Percentiles rank a stretch among this genome's conserved stretches.
phyloP scores from a whole-genome alignment of 345 rosid genomes.

The Gossypium stocksii region DNA sequence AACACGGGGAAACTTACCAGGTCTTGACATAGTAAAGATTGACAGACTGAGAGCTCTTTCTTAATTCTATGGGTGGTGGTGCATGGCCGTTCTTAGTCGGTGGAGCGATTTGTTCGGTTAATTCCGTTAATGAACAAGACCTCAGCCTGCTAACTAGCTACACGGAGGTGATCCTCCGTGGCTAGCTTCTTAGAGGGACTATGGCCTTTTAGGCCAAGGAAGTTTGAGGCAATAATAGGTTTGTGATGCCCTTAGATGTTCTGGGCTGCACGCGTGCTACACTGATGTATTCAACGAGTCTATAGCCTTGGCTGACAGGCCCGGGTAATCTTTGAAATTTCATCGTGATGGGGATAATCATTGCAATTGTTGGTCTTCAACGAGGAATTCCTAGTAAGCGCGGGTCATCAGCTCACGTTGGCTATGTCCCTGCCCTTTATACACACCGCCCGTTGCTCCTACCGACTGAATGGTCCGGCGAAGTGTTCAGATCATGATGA shows the following conservation, averaged over 20 bases:
- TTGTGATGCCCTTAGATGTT: slow-evolving; percentile 37
- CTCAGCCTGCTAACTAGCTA: slow-evolving; percentile 1
- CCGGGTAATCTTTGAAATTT: slow-evolving; percentile 21
- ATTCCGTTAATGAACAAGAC: neutral
- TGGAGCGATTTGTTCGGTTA: neutral
- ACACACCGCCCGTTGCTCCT: too few relatives aligned
- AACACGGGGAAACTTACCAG: too few relatives aligned
- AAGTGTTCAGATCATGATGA: too few relatives aligned
- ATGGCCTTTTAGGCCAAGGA: slow-evolving; percentile 22
- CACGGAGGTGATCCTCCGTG: neutral
- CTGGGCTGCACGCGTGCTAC: slow-evolving; percentile 34
- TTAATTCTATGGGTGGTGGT: too few relatives aligned
- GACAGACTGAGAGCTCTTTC: too few relatives aligned
- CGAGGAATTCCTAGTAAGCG: too few relatives aligned
- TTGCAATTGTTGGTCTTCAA: too few relatives aligned
- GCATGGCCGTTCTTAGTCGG: too few relatives aligned
- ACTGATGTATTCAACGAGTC: slow-evolving; percentile 30
- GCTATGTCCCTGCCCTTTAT: too few relatives aligned
- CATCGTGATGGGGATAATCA: neutral
- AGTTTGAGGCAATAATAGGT: slow-evolving; percentile 31
- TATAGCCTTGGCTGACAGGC: slow-evolving; percentile 22
- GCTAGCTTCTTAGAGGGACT: slow-evolving; percentile 14
- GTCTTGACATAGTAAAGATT: too few relatives aligned
- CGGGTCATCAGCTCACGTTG: too few relatives aligned
- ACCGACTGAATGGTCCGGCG: too few relatives aligned